Percentiles rank a stretch among this genome's conserved stretches.
Conservation (phyloP, 2,329 filamentous ascomycete genomes). For the Magnaporthiopsis rhizophila region DNA sequence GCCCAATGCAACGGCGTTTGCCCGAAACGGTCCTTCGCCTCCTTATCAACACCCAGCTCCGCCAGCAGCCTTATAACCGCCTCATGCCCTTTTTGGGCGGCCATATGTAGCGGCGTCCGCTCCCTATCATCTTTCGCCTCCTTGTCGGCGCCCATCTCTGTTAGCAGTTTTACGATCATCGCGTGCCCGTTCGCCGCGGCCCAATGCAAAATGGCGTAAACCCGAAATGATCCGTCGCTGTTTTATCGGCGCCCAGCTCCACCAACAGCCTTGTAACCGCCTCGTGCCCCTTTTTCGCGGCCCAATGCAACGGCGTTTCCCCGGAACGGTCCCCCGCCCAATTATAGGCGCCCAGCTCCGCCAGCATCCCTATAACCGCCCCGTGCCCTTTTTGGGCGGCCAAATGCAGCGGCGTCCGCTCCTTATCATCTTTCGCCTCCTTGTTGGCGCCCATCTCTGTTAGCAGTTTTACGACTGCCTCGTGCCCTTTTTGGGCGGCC, state of each 20-base stretch:
- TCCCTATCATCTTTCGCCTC: no score
- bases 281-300: neutral
- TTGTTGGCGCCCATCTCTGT: no score
- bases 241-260: neutral
- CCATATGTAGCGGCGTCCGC: neutral
- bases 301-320: neutral
- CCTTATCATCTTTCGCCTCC: neutral
- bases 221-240: neutral
- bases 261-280: neutral
- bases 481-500: no score
- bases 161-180: no score
- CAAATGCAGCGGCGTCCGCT: neutral
- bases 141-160: no score
- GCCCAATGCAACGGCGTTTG: no score
- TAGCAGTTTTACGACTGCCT: no score
- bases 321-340: neutral
- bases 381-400: no score
- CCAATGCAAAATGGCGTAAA: no score
- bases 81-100: neutral
- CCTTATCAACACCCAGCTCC: no score
- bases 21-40: no score
- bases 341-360: neutral
- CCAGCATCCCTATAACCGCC: neutral
- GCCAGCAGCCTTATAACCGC: neutral
- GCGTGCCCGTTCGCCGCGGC: no score